Conservation (phyloP, 2,329 filamentous ascomycete species). For the Bisporella sp. region DNA sequence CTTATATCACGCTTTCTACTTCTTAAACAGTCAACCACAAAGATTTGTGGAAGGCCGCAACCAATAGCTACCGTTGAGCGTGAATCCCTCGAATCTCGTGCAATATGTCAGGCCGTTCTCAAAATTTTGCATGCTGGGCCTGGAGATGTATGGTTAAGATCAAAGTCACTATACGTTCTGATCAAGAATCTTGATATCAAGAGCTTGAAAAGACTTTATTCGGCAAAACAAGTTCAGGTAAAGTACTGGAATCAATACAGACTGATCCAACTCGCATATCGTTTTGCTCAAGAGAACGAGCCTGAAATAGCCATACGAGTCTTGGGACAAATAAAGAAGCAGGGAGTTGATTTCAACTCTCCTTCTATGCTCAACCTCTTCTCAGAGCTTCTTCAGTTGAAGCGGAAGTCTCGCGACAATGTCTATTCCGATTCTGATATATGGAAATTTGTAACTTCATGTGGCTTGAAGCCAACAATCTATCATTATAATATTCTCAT, state of each 20-base stretch:
- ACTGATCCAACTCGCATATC: constrained; percentile 21
- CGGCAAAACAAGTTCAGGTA: constrained; percentile 7
- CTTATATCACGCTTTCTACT: constrained; percentile 14
- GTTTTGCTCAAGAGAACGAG: constrained; percentile 33
- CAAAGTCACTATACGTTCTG: background rate
- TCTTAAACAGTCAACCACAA: background rate
- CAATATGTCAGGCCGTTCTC: no score
- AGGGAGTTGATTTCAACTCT: constrained; percentile 38
- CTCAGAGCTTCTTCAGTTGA: constrained; percentile 47
- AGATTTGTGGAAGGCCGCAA: no score
- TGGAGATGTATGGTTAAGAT: no score
- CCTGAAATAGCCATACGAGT: constrained; percentile 35
- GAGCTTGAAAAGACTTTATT: constrained; percentile 16
- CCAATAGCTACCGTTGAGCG: no score
- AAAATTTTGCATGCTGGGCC: no score
- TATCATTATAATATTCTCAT: constrained; percentile 62
- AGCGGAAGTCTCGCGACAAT: constrained; percentile 28
- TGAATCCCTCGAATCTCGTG: no score
- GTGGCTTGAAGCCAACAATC: constrained; percentile 57
- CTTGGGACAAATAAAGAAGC: constrained; percentile 30
- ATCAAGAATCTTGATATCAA: background rate
- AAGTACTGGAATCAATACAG: constrained; percentile 17
- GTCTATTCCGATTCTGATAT: constrained; percentile 44
- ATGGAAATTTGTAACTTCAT: constrained; percentile 47
- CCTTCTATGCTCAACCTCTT: constrained; percentile 45